Base-by-base conservation (phyloP, 2,329 filamentous ascomycete species). In the Fusarium pseudoanthophilum region DNA sequence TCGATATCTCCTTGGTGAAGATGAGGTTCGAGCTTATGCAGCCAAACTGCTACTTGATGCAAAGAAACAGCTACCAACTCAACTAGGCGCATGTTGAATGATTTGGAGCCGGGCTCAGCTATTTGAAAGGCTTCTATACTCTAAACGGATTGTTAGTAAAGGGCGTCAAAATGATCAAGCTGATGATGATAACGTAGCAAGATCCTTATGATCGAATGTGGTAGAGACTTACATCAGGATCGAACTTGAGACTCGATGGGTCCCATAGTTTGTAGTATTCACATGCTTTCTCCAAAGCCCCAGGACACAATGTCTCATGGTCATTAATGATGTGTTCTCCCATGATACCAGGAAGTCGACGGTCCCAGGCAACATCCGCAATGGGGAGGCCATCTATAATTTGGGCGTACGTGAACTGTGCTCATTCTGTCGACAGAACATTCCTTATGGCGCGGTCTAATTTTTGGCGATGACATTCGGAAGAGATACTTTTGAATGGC, bases 371-470 rank as follows among this genome's bases (percentile, higher is more conserved):
- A 36, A 71, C 63, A 16, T 73, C 69, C 1, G 43, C 66, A 13
- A 49, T 61, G 0, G 75, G 74, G 1, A 72, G 63, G 2, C 72
- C 74, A 26, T 77, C 67, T 6, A 74, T 71, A 10, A 77, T 69
- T 13, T 76, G 72, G 0, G 72, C 67, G 18, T 72, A 75, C 0
- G 74, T 75, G 11, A 66, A 57, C 10, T 63, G 55, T 1, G 72
- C 70, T 1, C 65, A 7, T 7, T 60, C 62, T 0, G 65, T 76
- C 0, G 64, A 55, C 1, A 76, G 48, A 8, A 65, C 49, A 28
- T 67, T 69, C 1, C 18, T 60, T 18, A 70, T 64, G 5, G 60
- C 72, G 11, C 26, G 45, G 34, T 43, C 42, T 0, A 75, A 42
- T 2, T 15, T 20, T 4, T 42, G 10, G 1, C 39, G 58, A 21